These are phyloP conservation scores for Echeveria elegans DNA, from an alignment of 164 flowering plant genomes.

Conservation along the genomic window DNA sequence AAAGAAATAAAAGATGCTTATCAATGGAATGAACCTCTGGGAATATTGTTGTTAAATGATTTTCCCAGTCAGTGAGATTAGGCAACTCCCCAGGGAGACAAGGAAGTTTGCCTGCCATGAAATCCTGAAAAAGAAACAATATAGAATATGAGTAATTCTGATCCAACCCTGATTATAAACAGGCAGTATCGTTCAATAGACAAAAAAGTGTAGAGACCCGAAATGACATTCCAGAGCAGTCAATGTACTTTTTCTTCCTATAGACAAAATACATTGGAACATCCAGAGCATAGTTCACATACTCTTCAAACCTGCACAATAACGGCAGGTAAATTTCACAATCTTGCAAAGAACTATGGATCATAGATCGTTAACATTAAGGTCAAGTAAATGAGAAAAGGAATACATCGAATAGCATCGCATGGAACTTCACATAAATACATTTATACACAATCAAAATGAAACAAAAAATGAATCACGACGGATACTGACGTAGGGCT, in stretches of 20 bases:
- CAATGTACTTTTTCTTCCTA: constrained; percentile 84
- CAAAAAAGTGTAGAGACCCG: constrained; percentile 44
- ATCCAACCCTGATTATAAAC: neutral
- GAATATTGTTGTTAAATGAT: constrained; percentile 91
- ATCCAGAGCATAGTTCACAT: constrained; percentile 96
- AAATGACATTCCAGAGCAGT: constrained; percentile 89
- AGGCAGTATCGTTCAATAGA: neutral
- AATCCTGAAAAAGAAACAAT: constrained; percentile 49
- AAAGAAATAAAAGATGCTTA: neutral
- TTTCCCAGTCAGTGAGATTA: constrained; percentile 89
- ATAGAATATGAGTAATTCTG: constrained; percentile 8
- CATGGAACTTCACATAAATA: neutral
- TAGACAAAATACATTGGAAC: constrained; percentile 98
- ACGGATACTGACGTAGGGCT: neutral
- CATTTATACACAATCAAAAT: too few species aligned
- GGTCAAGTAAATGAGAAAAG: neutral
- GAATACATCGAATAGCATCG: neutral
- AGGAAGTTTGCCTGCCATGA: constrained; percentile 91
- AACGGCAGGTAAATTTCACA: neutral
- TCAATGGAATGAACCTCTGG: constrained; percentile 67
- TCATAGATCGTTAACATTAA: neutral
- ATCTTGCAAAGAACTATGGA: neutral
- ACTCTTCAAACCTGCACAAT: constrained; percentile 80
- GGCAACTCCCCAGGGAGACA: constrained; percentile 85
- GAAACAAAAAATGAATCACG: neutral